Percentiles rank a stretch among this genome's conserved stretches.
These are phyloP conservation scores for Rhizodiscina lignyota DNA, from an alignment of 495 filamentous ascomycete genomes.

Conservation along the genomic window DNA sequence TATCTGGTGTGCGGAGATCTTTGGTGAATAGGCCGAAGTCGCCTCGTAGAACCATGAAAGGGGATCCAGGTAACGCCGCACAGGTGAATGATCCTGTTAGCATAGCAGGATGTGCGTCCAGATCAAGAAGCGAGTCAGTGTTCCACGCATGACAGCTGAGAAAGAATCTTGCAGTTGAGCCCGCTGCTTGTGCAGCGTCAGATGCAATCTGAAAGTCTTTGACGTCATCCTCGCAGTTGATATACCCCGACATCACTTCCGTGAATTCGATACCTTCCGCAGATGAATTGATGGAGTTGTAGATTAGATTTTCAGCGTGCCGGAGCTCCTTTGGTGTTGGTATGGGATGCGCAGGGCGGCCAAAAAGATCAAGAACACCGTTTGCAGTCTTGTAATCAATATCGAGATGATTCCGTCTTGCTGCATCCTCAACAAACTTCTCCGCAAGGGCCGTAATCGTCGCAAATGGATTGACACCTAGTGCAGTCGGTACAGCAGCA, in stretches of 20 bases:
- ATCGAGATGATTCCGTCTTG: constrained; percentile 20
- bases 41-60: constrained; percentile 43
- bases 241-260: constrained; percentile 46
- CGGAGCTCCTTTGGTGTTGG: constrained; percentile 5
- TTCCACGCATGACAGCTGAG: constrained; percentile 38
- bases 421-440: constrained; percentile 36
- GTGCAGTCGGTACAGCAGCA: constrained; percentile 43
- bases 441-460: constrained; percentile 54
- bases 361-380: constrained; percentile 23
- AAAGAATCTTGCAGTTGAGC: constrained; percentile 41
- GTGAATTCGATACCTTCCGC: constrained; percentile 38
- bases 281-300: constrained; percentile 16
- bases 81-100: constrained; percentile 48
- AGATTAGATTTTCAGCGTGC: constrained; percentile 17
- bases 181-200: constrained; percentile 31
- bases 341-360: constrained; percentile 8
- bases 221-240: constrained; percentile 35
- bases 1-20: constrained; percentile 35
- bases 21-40: constrained; percentile 40
- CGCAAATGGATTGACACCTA: constrained; percentile 53
- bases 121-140: constrained; percentile 12
- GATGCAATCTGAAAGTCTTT: constrained; percentile 37
- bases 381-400: constrained; percentile 36
- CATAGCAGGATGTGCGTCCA: constrained; percentile 35
- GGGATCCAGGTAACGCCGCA: constrained; percentile 33